phyloP scores from a whole-genome alignment of 768 basidiomycete species.

The Boletales sp. region DNA sequence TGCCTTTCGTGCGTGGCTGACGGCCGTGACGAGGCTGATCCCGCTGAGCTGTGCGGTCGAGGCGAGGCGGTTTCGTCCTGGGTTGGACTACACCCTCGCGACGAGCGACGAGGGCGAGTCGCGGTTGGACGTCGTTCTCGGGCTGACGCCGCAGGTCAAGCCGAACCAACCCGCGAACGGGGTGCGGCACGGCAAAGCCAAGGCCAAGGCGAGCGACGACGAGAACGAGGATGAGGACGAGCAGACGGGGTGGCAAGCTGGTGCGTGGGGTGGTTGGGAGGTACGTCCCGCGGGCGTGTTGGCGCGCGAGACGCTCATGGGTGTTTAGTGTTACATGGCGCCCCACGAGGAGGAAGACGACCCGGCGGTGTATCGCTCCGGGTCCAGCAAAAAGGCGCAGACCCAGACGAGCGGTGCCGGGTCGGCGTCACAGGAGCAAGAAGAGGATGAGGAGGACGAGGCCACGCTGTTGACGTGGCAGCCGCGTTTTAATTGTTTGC shows the following conservation, averaged over 20 bases:
- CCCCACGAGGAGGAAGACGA: conserved; percentile 94
- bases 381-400: conserved; percentile 38
- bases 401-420: conserved; percentile 8
- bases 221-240: conserved; percentile 21
- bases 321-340: conserved; percentile 82
- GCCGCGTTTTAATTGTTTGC: conserved; percentile 84
- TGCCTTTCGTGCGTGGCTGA: conserved; percentile 92
- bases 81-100: conserved; percentile 93
- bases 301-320: background rate
- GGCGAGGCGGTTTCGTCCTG: conserved; percentile 86
- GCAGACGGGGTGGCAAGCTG: conserved; percentile 58
- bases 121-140: conserved; percentile 81
- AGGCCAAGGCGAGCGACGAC: conserved; percentile 18
- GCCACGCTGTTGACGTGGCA: conserved; percentile 83
- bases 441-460: conserved; percentile 45
- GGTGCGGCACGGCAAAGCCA: conserved; percentile 25
- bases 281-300: conserved; percentile 35
- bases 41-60: conserved; percentile 72
- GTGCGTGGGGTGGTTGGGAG: conserved; percentile 94
- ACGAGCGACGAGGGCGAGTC: conserved; percentile 81
- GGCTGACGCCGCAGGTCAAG: conserved; percentile 64
- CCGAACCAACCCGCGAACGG: conserved; percentile 11
- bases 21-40: conserved; percentile 65
- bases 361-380: conserved; percentile 85
- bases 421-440: conserved; percentile 2